Conservation (phyloP, 768 basidiomycete genomes). For the Daedalea quercina region DNA sequence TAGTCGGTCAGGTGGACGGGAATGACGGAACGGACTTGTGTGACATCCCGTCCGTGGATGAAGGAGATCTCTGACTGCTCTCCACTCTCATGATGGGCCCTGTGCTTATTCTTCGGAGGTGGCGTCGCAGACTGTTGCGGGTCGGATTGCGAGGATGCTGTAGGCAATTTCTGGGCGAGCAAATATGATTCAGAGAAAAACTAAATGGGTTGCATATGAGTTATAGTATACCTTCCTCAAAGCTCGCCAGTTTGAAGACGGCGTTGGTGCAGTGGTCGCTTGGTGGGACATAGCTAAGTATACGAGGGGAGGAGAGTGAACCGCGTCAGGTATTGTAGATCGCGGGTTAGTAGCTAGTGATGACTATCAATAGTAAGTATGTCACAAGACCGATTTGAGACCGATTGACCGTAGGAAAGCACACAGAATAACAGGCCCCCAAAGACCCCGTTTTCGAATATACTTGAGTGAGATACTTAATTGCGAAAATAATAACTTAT, state of each 20-base stretch:
- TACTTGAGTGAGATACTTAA: too few relatives aligned
- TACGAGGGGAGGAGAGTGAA: too few relatives aligned
- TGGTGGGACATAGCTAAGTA: not conserved
- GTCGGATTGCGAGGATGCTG: not conserved
- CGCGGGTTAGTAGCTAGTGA: too few relatives aligned
- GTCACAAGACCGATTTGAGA: too few relatives aligned
- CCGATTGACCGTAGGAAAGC: too few relatives aligned
- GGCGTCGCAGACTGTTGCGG: not conserved
- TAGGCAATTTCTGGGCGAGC: constrained; percentile 7
- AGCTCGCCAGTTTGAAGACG: constrained; percentile 57
- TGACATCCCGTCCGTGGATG: constrained; percentile 1
- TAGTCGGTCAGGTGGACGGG: not conserved
- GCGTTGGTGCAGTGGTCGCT: constrained; percentile 1
- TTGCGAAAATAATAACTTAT: too few relatives aligned
- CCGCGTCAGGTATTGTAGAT: too few relatives aligned
- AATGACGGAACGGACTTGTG: not conserved
- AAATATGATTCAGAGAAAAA: constrained; percentile 1
- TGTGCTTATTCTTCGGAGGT: constrained; percentile 13
- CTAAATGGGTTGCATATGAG: not conserved
- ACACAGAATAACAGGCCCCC: too few relatives aligned
- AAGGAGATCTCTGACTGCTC: constrained; percentile 12
- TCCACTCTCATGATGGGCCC: constrained; percentile 6
- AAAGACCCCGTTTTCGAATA: too few relatives aligned
- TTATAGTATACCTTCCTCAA: constrained; percentile 39
- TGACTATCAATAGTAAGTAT: too few relatives aligned